Conservation (phyloP, 192 early-diverging fungal species). For the Lobulomyces angularis region DNA sequence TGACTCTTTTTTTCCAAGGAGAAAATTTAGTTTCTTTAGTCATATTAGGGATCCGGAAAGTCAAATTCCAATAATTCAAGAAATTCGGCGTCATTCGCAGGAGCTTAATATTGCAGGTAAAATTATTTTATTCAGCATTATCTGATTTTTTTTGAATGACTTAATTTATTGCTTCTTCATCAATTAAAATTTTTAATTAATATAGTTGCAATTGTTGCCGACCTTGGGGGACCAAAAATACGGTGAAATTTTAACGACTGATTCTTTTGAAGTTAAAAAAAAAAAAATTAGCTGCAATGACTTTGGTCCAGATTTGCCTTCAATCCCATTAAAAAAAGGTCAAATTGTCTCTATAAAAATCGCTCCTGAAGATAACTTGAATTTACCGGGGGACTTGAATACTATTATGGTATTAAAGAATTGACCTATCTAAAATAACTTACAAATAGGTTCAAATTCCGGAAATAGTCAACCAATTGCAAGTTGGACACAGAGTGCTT, state of each 20-base stretch:
- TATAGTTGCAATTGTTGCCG: too few species aligned
- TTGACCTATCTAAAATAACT: constrained; percentile 1
- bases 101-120: constrained; percentile 30
- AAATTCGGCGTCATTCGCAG: constrained; percentile 27
- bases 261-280: too few species aligned
- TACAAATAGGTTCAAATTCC: constrained; percentile 12
- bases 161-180: background rate
- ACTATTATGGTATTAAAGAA: constrained; percentile 8
- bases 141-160: background rate
- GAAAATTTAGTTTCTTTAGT: too few species aligned
- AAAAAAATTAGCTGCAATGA: constrained; percentile 44
- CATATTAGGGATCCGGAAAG: constrained; percentile 29
- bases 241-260: too few species aligned
- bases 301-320: constrained; percentile 20
- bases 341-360: constrained; percentile 11
- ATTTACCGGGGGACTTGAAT: constrained; percentile 3
- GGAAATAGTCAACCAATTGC: constrained; percentile 25
- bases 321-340: constrained; percentile 19
- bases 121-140: constrained; percentile 31
- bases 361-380: background rate
- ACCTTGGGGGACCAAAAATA: constrained; percentile 43
- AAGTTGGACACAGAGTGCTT: constrained; percentile 34
- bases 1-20: too few species aligned
- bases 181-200: background rate
- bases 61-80: constrained; percentile 29